These are phyloP conservation scores for Macrophomina pseudophaseolina DNA, from an alignment of 2,329 filamentous ascomycete species.

Conservation along the genomic window DNA sequence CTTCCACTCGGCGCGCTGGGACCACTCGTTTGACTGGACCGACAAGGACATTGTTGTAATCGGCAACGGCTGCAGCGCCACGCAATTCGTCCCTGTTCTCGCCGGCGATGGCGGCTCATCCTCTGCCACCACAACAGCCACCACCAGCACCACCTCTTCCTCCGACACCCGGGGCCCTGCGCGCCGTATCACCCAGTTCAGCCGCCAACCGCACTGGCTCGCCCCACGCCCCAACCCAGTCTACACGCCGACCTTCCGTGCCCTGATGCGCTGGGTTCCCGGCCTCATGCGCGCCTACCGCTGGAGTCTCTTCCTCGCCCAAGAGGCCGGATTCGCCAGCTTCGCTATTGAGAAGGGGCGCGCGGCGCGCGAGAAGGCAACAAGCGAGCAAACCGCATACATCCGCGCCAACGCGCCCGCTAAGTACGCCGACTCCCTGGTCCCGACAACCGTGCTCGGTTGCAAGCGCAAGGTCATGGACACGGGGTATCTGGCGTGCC, in stretches of 20 bases:
- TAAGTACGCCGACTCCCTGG: slow-evolving; percentile 51
- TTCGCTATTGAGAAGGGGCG: slow-evolving; percentile 47
- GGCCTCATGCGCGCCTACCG: slow-evolving; percentile 53
- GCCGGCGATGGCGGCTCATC: slow-evolving; percentile 36
- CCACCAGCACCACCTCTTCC: too few relatives aligned
- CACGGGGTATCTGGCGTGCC: slow-evolving; percentile 52
- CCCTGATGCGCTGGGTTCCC: slow-evolving; percentile 53
- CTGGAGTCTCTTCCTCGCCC: slow-evolving; percentile 48
- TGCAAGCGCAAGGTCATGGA: slow-evolving; percentile 57
- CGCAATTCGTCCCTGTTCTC: slow-evolving; percentile 55
- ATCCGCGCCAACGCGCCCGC: slow-evolving; percentile 50
- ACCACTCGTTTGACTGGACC: slow-evolving; percentile 58
- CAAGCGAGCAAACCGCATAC: slow-evolving; percentile 50
- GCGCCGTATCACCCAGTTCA: slow-evolving; percentile 52
- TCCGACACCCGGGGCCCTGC: slow-evolving; percentile 29
- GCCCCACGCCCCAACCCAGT: slow-evolving; percentile 50
- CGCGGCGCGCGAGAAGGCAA: slow-evolving; percentile 43
- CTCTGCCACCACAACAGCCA: too few relatives aligned
- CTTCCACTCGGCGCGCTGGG: slow-evolving; percentile 44
- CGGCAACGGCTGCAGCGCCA: slow-evolving; percentile 55
- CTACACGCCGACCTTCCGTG: slow-evolving; percentile 49
- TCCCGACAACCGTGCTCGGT: slow-evolving; percentile 52
- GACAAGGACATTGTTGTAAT: slow-evolving; percentile 39
- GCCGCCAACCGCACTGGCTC: slow-evolving; percentile 58
- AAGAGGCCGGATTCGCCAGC: slow-evolving; percentile 51